Percentiles rank a stretch among this genome's conserved stretches.
Conservation (phyloP, 306 rosid species). For the Acacia confusa region DNA sequence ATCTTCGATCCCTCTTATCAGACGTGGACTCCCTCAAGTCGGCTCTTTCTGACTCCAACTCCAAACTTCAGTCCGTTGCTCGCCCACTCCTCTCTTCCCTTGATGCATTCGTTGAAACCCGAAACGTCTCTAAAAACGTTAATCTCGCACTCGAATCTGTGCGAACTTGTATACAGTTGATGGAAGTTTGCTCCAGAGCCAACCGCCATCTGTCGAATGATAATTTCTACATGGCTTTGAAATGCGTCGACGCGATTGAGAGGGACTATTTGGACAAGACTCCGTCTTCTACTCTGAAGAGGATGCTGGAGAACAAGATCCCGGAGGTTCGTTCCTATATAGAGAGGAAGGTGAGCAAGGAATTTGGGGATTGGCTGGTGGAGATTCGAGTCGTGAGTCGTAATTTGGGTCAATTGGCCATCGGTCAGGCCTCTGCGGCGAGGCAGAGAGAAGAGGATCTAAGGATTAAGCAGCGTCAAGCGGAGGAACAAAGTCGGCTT, state of each 20-base stretch:
- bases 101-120: slow-evolving; percentile 80
- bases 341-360: slow-evolving; percentile 86
- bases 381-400: slow-evolving; percentile 95
- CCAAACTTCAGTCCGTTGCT: slow-evolving; percentile 82
- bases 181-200: slow-evolving; percentile 82
- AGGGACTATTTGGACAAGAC: slow-evolving; percentile 59
- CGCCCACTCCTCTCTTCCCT: slow-evolving; percentile 82
- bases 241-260: slow-evolving; percentile 79
- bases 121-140: slow-evolving; percentile 71
- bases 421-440: slow-evolving; percentile 92
- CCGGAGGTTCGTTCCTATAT: slow-evolving; percentile 90
- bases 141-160: slow-evolving; percentile 79
- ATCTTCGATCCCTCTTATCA: slow-evolving; percentile 94
- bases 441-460: slow-evolving; percentile 98
- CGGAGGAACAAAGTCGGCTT: slow-evolving; percentile 98
- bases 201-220: slow-evolving; percentile 62
- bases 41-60: slow-evolving; percentile 82
- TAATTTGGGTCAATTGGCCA: slow-evolving; percentile 89
- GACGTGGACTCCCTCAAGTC: slow-evolving; percentile 95
- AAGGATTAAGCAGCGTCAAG: slow-evolving; percentile 95
- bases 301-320: slow-evolving; percentile 92
- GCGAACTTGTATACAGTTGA: slow-evolving; percentile 45
- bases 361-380: slow-evolving; percentile 95
- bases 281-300: slow-evolving; percentile 75
- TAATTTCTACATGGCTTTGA: slow-evolving; percentile 90